phyloP scores from a whole-genome alignment of 805 yeast genomes.

The Hanseniaspora nectarophila region DNA sequence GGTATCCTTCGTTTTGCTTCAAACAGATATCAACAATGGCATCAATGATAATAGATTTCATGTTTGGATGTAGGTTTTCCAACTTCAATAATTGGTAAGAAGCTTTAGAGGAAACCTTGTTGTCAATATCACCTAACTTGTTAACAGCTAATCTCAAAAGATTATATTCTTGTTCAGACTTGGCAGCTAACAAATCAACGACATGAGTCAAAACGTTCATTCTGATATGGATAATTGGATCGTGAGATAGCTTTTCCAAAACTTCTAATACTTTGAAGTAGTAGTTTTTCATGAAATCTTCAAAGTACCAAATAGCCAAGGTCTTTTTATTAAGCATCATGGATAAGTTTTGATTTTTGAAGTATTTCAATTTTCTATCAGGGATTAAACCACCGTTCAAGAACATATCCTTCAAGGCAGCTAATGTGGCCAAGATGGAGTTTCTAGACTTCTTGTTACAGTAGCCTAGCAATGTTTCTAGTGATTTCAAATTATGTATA shows the following conservation, averaged over 20 bases:
- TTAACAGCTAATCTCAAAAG: slow-evolving; percentile 79
- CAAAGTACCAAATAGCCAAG: slow-evolving; percentile 69
- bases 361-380: slow-evolving; percentile 66
- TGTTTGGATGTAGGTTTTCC: slow-evolving; percentile 88
- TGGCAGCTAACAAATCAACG: slow-evolving; percentile 65
- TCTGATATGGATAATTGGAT: slow-evolving; percentile 80
- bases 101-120: slow-evolving; percentile 78
- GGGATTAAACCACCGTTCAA: slow-evolving; percentile 66
- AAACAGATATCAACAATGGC: slow-evolving; percentile 71
- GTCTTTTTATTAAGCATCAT: slow-evolving; percentile 39
- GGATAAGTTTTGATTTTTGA: slow-evolving; percentile 59
- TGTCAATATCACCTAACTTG: slow-evolving; percentile 85
- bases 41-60: slow-evolving; percentile 73
- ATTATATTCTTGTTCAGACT: slow-evolving; percentile 96
- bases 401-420: slow-evolving; percentile 79
- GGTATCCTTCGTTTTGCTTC: slow-evolving; percentile 66
- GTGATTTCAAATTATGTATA: slow-evolving; percentile 69
- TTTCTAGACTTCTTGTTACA: slow-evolving; percentile 88
- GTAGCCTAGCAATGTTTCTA: slow-evolving; percentile 63
- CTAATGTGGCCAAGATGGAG: slow-evolving; percentile 80
- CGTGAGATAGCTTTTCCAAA: slow-evolving; percentile 74
- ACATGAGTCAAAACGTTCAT: slow-evolving; percentile 63
- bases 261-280: slow-evolving; percentile 66
- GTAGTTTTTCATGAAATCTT: slow-evolving; percentile 69
- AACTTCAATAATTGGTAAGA: slow-evolving; percentile 68